phyloP scores from a whole-genome alignment of 2,329 filamentous ascomycete genomes.

The Cladophialophora carrionii region DNA sequence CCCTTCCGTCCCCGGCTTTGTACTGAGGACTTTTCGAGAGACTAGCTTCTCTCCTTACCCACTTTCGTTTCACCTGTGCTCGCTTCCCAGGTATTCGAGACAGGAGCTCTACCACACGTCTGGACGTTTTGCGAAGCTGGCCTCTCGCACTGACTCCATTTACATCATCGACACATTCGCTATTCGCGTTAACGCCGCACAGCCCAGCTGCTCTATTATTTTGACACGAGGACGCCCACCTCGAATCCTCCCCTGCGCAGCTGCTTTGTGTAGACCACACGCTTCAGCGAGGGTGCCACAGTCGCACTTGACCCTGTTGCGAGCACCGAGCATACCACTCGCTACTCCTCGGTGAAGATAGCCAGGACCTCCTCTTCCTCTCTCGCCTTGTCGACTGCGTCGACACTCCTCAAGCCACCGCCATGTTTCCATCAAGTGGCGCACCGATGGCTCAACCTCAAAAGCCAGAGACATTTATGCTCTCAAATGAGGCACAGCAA shows the following conservation, averaged over 20 bases:
- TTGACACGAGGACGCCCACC: slow-evolving; percentile 18
- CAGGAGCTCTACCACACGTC: slow-evolving; percentile 39
- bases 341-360: slow-evolving; percentile 29
- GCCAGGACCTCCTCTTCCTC: slow-evolving; percentile 25
- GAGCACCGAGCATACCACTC: slow-evolving; percentile 16
- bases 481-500: slow-evolving; percentile 95
- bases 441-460: slow-evolving; percentile 86
- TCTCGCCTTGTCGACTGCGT: slow-evolving; percentile 32
- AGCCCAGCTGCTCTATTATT: slow-evolving; percentile 19
- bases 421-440: slow-evolving; percentile 78
- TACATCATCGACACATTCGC: slow-evolving; percentile 37
- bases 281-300: slow-evolving; percentile 17
- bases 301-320: slow-evolving; percentile 5
- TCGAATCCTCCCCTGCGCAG: slow-evolving; percentile 11
- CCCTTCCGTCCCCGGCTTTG: slow-evolving; percentile 35
- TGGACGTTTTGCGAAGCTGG: slow-evolving; percentile 39
- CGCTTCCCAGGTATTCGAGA: slow-evolving; percentile 35
- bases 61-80: slow-evolving; percentile 40
- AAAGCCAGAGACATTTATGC: slow-evolving; percentile 98
- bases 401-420: slow-evolving; percentile 26
- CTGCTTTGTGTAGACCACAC: slow-evolving; percentile 1
- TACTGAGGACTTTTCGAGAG: slow-evolving; percentile 33
- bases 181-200: slow-evolving; percentile 29
- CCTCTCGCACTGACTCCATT: slow-evolving; percentile 37
- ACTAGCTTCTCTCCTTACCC: slow-evolving; percentile 39